Base-by-base conservation (phyloP, 1,139 yeast genomes). In the Blastobotrys arbuscula region DNA sequence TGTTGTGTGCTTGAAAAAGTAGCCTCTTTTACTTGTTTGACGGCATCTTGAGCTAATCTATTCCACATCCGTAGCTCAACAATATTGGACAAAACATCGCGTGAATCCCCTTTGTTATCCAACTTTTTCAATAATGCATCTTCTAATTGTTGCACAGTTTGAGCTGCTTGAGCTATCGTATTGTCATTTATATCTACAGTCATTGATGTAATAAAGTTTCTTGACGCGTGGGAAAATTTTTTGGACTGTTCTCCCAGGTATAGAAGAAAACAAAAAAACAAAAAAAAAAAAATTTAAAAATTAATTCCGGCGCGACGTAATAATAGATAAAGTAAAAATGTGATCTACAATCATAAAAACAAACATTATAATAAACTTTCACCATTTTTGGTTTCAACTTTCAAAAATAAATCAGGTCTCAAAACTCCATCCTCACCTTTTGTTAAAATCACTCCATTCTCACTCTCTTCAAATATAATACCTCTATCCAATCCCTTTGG, bases 401-500 rank as follows among this genome's bases (percentile, higher is more conserved):
- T 71, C 7, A 60, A 63, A 56, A 88, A 79, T 48, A 67, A 75
- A 12, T 73, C 67, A 6, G 68, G 57, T 0, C 75, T 66, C 1
- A 89, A 70, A 4, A 67, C 45, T 1, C 95, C 94, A 12, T 73
- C 56, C 57, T 82, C 74, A 2, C 95, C 95, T 5, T 75, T 67
- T 1, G 86, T 75, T 50, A 92, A 67, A 35, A 86, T 79, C 4
- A 89, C 98, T 20, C 84, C 81, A 61, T 92, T 92, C 26, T 75
- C 70, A 54, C 90, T 81, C 54, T 73, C 72, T 66, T 71, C 84
- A 54, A 88, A 83, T 39, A 67, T 63, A n/a, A 82, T 69, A 0
- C 81, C 79, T 6, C 61, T 59, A 4, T 61, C 63, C 38, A 73
- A 55, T 3, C 84, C 74, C 55, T 72, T 73, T 1, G 62, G 68